Evolutionary conservation across 371 early-diverging fungal genomes (phyloP).

Genomic region (Lichtheimia ramosa): DNA sequence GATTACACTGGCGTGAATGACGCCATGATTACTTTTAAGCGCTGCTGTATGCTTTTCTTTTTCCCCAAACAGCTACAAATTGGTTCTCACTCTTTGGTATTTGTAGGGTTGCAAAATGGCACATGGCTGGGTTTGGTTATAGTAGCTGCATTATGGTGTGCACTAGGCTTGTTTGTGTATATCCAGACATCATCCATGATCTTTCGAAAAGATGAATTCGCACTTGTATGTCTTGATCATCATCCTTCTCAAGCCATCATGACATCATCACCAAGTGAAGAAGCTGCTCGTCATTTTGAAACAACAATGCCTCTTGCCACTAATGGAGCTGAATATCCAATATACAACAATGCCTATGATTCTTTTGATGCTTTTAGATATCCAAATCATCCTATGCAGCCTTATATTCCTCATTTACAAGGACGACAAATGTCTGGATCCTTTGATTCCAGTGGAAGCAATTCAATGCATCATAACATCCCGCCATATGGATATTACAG

Average conservation of each 20-base stretch:
- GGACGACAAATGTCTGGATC: constrained; percentile 5
- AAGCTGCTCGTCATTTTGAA: too few relatives aligned
- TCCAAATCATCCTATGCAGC: not conserved
- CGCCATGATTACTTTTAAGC: not conserved
- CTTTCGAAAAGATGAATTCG: too few relatives aligned
- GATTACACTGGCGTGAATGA: not conserved
- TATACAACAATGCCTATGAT: too few relatives aligned
- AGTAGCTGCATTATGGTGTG: not conserved
- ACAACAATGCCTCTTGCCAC: too few relatives aligned
- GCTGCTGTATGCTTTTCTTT: constrained; percentile 3
- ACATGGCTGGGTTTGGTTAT: constrained; percentile 3
- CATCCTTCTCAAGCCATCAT: too few relatives aligned
- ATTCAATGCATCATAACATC: not conserved
- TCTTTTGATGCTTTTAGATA: not conserved
- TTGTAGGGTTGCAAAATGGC: constrained; percentile 3
- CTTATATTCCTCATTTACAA: not conserved
- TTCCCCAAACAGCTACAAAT: too few relatives aligned
- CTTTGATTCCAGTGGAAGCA: not conserved
- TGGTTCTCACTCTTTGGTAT: not conserved
- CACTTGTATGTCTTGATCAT: too few relatives aligned
- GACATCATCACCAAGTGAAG: too few relatives aligned
- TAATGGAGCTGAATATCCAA: too few relatives aligned
- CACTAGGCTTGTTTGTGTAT: constrained; percentile 4
- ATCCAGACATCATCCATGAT: constrained; percentile 2
- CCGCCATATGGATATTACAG: too few relatives aligned